Percentiles rank a stretch among this genome's conserved stretches.
Conservation (phyloP, 306 rosid genomes). For the Neltuma alba region DNA sequence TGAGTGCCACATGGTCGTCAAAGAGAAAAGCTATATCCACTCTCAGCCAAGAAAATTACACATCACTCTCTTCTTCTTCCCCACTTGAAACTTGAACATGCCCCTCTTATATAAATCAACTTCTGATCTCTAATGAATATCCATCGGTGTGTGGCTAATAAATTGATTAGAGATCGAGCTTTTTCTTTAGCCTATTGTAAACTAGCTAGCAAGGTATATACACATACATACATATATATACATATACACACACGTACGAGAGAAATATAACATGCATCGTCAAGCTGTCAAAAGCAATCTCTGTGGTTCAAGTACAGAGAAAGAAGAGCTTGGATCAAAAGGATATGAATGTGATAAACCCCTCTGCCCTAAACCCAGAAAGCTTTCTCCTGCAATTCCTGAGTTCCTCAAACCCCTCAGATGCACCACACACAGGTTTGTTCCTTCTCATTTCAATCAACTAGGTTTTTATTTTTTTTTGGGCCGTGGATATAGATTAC, state of each 20-base stretch:
- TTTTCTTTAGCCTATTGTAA: conserved; percentile 6
- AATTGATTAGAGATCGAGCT: conserved; percentile 32
- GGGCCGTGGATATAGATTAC: too few relatives aligned
- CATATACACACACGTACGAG: too few relatives aligned
- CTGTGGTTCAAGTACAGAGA: conserved; percentile 48
- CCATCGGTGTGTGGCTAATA: conserved; percentile 34
- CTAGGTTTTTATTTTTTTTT: too few relatives aligned
- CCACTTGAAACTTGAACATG: conserved; percentile 29
- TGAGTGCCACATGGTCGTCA: conserved; percentile 45
- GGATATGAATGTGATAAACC: conserved; percentile 48
- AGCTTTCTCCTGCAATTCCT: conserved; percentile 55
- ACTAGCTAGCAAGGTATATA: neutral
- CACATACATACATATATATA: neutral
- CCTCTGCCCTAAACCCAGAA: conserved; percentile 77
- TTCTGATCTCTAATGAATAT: neutral
- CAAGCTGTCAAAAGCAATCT: conserved; percentile 61
- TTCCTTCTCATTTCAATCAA: too few relatives aligned
- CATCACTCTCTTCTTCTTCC: conserved; percentile 20
- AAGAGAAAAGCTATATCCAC: conserved; percentile 49
- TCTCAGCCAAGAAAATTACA: conserved; percentile 49
- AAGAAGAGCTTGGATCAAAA: conserved; percentile 40
- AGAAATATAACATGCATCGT: conserved; percentile 50
- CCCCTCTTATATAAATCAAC: neutral
- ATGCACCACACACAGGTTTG: conserved; percentile 61
- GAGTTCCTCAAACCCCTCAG: conserved; percentile 69